Base-by-base conservation (phyloP, 108 stramenopile genomes). In the Pseudonitzschia pungens region DNA sequence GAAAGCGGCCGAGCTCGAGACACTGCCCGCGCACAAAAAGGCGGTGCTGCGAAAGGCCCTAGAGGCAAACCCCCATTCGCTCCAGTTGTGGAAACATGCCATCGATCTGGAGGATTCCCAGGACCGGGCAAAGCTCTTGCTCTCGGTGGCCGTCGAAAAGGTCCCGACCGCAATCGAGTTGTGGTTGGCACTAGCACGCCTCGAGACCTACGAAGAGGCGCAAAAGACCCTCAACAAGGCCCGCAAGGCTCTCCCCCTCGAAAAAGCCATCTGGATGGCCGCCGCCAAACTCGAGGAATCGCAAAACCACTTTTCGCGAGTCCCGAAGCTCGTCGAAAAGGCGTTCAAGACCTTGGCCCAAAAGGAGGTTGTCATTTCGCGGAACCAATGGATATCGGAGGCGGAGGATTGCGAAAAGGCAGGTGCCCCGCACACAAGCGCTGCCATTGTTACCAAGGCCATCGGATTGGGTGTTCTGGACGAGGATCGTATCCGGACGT, bases 281-380 rank as follows among this genome's bases (percentile, higher is more conserved):
- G 98, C 98, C 0, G 93, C 96, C 20, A 96, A 96, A 75, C 89
- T 99, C 41, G 99, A 99, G 85, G 99, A 99, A 87, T 89, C 92
- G 1, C 97, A 98, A 71, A 81, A 88, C 65, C 86, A 90, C 36
- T 70, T 59, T 57, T 88, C 91, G 18, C 54, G 88, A 54, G 86
- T 96, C 0, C 87, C 89, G 57, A 88, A 90, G 57, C 87, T 94
- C 48, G 75, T 95, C 21, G 84, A 89, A 12, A 88, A 92, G 50
- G 92, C 94, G 15, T 92, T 94, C 28, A 73, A 71, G 42, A 82
- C 90, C 40, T 71, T 96, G 27, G 63, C 75, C 22, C 83, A 85
- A 70, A 77, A 86, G 15, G 88, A 92, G 51, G 95, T 92, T 20
- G 88, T 94, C 14, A 89, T 95, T n/a, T 81, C 96, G 33, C 77